Evolutionary conservation across 352 stramenopile genomes (phyloP).

Genomic region (Globisporangium polare): DNA sequence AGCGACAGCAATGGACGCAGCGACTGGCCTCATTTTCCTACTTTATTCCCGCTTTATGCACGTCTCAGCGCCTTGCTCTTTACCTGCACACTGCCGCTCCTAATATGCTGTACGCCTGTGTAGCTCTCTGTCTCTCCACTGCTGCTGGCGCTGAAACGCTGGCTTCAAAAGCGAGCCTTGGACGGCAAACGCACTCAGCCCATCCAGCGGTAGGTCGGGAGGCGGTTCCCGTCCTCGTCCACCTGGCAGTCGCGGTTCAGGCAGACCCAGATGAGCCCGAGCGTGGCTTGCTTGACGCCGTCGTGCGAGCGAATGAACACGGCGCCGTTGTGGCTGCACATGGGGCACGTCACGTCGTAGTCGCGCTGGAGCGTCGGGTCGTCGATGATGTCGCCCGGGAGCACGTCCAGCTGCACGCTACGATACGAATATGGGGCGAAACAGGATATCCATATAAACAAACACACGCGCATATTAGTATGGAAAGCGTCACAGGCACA

Average conservation of each 20-base stretch:
- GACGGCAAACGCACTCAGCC: slow-evolving; percentile 24
- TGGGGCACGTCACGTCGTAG: slow-evolving; percentile 80
- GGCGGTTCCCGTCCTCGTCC: slow-evolving; percentile 78
- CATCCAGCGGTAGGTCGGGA: slow-evolving; percentile 87
- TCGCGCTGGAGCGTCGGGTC: slow-evolving; percentile 86
- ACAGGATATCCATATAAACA: not conserved
- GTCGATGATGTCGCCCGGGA: slow-evolving; percentile 84
- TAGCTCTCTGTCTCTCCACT: not conserved
- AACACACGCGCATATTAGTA: slow-evolving; percentile 6
- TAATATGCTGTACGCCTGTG: not conserved
- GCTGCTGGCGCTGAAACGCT: not conserved
- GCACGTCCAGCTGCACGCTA: slow-evolving; percentile 83
- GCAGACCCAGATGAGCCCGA: slow-evolving; percentile 87
- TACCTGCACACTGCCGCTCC: not conserved
- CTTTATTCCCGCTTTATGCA: not conserved
- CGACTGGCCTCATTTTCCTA: slow-evolving; percentile 3
- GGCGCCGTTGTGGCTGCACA: slow-evolving; percentile 71
- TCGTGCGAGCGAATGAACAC: slow-evolving; percentile 88
- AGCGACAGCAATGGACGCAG: not conserved
- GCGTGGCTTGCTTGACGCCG: slow-evolving; percentile 83
- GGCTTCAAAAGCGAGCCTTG: not conserved
- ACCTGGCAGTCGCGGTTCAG: slow-evolving; percentile 86
- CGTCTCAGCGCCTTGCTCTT: not conserved
- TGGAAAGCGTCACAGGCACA: slow-evolving; percentile 5
- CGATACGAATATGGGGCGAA: not conserved